A percentile compares a stretch with the other conserved stretches of the same genome.
phyloP scores from a whole-genome alignment of 768 basidiomycete species.

The Kwoniella dendrophila region DNA sequence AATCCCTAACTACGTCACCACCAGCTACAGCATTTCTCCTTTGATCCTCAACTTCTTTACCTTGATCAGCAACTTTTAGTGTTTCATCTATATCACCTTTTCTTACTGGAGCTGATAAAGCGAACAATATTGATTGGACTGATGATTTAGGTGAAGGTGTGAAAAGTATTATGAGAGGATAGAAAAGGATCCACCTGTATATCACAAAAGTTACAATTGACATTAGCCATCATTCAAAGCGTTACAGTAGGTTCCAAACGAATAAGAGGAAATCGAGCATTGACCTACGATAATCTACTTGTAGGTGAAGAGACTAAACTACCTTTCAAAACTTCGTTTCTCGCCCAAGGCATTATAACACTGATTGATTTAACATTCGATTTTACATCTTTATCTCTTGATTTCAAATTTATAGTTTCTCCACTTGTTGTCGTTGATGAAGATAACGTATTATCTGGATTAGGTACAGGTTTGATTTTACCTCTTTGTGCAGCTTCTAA shows the following conservation, averaged over 20 bases:
- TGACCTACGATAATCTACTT: conserved; percentile 64
- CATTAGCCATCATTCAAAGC: background rate
- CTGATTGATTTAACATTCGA: conserved; percentile 50
- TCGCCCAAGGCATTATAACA: conserved; percentile 51
- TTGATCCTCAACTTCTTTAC: conserved; percentile 19
- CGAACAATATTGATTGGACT: conserved; percentile 78
- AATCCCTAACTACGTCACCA: conserved; percentile 49
- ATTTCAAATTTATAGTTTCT: conserved; percentile 25
- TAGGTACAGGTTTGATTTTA: conserved; percentile 56
- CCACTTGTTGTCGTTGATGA: no score
- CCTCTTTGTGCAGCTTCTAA: conserved; percentile 64
- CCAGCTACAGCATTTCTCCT: conserved; percentile 32
- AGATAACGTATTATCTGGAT: no score
- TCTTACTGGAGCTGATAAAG: conserved; percentile 61
- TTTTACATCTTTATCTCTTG: conserved; percentile 42
- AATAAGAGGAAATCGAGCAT: background rate
- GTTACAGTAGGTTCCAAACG: conserved; percentile 37
- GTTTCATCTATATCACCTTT: conserved; percentile 27
- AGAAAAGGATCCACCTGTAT: conserved; percentile 67
- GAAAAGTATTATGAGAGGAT: conserved; percentile 69
- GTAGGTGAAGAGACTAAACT: conserved; percentile 57
- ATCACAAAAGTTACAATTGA: conserved; percentile 7
- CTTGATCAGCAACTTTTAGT: conserved; percentile 18
- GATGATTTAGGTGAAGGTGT: conserved; percentile 69
- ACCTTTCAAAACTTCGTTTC: conserved; percentile 45